Conservation (phyloP, 805 yeast species). For the Ogataea corticis region DNA sequence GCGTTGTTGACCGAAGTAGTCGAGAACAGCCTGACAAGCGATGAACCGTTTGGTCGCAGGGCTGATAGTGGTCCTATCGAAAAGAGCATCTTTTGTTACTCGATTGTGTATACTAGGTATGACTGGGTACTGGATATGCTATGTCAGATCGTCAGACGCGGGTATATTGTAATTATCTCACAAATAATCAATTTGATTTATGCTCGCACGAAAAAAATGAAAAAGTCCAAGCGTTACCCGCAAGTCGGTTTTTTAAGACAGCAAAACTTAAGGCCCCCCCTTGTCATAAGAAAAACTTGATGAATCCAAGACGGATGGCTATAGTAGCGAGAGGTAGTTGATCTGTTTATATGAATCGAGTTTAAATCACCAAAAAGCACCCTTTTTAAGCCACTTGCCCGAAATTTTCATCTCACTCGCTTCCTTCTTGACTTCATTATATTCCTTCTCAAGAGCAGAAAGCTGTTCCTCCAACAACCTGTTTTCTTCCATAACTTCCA, state of each 20-base stretch:
- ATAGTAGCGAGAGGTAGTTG: not conserved
- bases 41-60: not conserved
- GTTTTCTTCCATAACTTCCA: constrained; percentile 67
- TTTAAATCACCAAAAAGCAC: constrained; percentile 26
- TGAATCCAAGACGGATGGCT: not conserved
- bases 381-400: constrained; percentile 37
- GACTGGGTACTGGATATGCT: not conserved
- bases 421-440: constrained; percentile 29
- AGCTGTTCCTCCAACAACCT: constrained; percentile 55
- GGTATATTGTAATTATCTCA: not conserved
- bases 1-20: constrained; percentile 21
- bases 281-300: no score
- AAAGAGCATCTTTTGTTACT: not conserved
- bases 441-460: constrained; percentile 39
- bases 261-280: no score
- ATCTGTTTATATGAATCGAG: not conserved
- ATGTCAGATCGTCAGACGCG: no score
- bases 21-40: constrained; percentile 25
- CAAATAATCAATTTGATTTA: not conserved
- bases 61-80: not conserved
- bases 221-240: constrained; percentile 2
- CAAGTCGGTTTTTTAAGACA: not conserved
- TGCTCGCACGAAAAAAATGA: not conserved
- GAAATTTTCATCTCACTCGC: constrained; percentile 37
- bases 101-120: not conserved